phyloP scores from a whole-genome alignment of 2,329 filamentous ascomycete genomes.

The Trichoderma endophyticum region DNA sequence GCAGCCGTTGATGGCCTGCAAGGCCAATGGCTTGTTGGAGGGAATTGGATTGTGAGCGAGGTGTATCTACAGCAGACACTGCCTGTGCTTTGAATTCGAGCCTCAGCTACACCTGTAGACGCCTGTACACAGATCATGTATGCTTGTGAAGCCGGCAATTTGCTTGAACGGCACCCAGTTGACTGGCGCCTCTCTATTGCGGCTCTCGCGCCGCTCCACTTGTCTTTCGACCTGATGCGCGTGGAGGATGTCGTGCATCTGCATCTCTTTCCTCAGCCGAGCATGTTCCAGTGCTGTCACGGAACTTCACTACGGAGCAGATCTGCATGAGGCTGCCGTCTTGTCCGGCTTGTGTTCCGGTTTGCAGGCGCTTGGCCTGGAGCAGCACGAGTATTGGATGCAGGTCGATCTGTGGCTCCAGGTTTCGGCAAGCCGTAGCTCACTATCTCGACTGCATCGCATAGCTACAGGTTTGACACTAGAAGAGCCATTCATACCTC shows the following conservation, averaged over 20 bases:
- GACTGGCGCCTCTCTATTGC: not conserved
- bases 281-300: not conserved
- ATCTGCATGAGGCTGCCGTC: conserved; percentile 1
- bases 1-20: not conserved
- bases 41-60: not conserved
- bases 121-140: not conserved
- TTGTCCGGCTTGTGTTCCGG: not conserved
- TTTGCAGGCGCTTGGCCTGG: not conserved
- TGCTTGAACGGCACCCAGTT: not conserved
- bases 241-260: conserved; percentile 2
- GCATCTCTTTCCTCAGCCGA: not conserved
- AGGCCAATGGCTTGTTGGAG: not conserved
- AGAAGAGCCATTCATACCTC: not conserved
- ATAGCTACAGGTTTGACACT: not conserved
- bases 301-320: not conserved
- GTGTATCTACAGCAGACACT: not conserved
- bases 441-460: not conserved
- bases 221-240: not conserved
- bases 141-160: not conserved
- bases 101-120: not conserved
- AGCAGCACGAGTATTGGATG: not conserved
- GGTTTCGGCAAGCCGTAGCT: not conserved
- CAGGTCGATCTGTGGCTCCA: not conserved
- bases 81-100: not conserved
- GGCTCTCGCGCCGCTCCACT: not conserved